These are phyloP conservation scores for Capronia coronata DNA, from an alignment of 2,329 filamentous ascomycete genomes.

Conservation along the genomic window DNA sequence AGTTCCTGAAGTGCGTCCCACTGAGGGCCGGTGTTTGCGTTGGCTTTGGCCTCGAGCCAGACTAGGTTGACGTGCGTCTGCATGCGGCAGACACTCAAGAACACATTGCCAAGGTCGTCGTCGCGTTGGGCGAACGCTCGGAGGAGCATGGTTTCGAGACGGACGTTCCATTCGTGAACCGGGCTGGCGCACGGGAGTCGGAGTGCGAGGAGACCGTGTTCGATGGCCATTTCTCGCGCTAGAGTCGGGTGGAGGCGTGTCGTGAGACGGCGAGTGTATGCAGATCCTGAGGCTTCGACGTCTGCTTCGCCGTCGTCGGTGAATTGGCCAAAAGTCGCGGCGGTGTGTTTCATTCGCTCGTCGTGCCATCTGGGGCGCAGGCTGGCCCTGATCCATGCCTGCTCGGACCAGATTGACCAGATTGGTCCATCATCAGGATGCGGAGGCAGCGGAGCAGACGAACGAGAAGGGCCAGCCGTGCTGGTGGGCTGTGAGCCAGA, in stretches of 20 bases:
- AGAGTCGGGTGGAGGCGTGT: constrained; percentile 11
- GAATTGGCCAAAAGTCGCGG: neutral
- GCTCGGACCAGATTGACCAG: no score
- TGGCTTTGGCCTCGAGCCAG: constrained; percentile 14
- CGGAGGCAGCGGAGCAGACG: no score
- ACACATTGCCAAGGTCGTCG: constrained; percentile 11
- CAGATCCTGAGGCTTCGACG: neutral
- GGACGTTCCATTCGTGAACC: constrained; percentile 21
- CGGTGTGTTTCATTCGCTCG: neutral
- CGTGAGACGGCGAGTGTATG: constrained; percentile 1
- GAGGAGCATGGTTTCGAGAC: constrained; percentile 21
- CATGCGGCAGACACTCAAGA: constrained; percentile 17
- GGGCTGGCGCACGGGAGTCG: constrained; percentile 21
- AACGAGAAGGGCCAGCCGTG: neutral
- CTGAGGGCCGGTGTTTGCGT: constrained; percentile 9
- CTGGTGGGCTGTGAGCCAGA: neutral
- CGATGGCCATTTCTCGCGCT: constrained; percentile 19
- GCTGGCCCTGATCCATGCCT: neutral
- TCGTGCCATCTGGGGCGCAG: neutral
- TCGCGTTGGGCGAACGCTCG: constrained; percentile 16
- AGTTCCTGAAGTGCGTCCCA: constrained; percentile 7
- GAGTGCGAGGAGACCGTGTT: constrained; percentile 21
- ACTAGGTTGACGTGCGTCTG: constrained; percentile 8
- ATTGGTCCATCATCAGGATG: no score
- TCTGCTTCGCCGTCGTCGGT: neutral